Base-by-base conservation (phyloP, 495 filamentous ascomycete genomes). In the Aspergillus incahuasiensis region DNA sequence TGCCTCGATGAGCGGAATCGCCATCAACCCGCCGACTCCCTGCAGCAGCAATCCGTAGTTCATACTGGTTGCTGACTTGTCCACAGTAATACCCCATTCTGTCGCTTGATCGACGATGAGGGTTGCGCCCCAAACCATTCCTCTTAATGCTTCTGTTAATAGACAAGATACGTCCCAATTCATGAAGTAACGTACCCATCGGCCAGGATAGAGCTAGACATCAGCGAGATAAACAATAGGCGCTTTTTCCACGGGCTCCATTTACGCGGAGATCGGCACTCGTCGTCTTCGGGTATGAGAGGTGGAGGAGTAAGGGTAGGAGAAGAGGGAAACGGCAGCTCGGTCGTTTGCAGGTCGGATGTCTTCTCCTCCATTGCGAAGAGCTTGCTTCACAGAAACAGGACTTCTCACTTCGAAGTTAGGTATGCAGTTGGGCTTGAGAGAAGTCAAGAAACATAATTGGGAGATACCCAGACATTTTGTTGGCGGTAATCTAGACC, bases 1-100 rank as follows among this genome's bases (percentile, higher is more conserved):
- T 16, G 74, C 65, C 51, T 79, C 73, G 46, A 75, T 70, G 0
- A 81, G 56, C 5, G 77, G 77, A 12, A 82, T 77, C 0, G 74
- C 78, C 50, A 80, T 67, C n/a, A 81, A 63, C 7, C 79, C 77
- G 24, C 79, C 79, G 46, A 79, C 72, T 0, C 76, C 79, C 59
- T 81, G 78, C 51, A 80, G 64, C 54, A 82, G 67, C 54, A 82
- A 75, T 16, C 74, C 76, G 28, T 73, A 76, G 61, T 70, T 74
- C 62, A 78, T 72, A 15, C 76, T 80, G 7, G 70, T 72, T 0
- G 73, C 67, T 8, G 78, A 73, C 28, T 73, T 66, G 7, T 67
- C 52, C 28, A 76, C 47, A 6, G 55, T 66, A 57, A 80, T 77
- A n/a, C 66, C 48, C 77, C 77, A 81, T 25, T 74, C 70, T 25